These are phyloP conservation scores for Theobroma grandiflorum DNA, from an alignment of 441 rosid genomes.

Conservation along the genomic window DNA sequence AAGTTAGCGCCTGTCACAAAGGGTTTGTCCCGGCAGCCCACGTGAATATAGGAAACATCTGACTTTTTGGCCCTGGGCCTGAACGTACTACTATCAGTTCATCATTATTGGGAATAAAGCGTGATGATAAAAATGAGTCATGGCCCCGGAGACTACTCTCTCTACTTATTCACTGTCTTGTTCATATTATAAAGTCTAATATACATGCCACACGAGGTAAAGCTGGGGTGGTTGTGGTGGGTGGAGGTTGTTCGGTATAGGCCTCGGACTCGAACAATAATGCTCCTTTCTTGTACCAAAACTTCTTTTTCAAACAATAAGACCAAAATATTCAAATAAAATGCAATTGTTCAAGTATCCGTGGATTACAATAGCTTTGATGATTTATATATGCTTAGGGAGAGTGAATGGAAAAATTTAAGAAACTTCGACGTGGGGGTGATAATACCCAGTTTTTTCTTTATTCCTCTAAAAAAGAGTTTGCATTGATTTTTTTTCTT, in stretches of 20 bases:
- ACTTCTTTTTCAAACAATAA: not conserved
- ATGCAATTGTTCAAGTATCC: not conserved
- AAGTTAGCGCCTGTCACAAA: slow-evolving; percentile 12
- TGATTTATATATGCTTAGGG: not conserved
- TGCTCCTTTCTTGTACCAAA: not conserved
- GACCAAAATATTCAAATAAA: not conserved
- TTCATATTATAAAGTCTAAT: not conserved
- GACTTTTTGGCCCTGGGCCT: not conserved
- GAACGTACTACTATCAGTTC: not conserved
- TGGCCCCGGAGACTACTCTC: not conserved
- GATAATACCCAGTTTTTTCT: not conserved
- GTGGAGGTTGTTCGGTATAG: not conserved
- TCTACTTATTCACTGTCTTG: not conserved
- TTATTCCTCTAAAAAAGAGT: not conserved
- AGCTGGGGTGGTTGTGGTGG: slow-evolving; percentile 3
- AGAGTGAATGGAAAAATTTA: not conserved
- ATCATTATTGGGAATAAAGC: slow-evolving; percentile 25
- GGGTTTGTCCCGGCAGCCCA: slow-evolving; percentile 22
- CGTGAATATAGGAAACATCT: slow-evolving; percentile 24
- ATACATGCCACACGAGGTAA: not conserved
- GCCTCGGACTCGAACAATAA: not conserved
- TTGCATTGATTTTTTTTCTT: not conserved
- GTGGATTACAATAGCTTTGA: not conserved
- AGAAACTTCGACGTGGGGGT: not conserved
- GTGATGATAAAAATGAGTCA: slow-evolving; percentile 17